Evolutionary conservation across 2,329 filamentous ascomycete species (phyloP).

Genomic region (Penicillium frequentans): DNA sequence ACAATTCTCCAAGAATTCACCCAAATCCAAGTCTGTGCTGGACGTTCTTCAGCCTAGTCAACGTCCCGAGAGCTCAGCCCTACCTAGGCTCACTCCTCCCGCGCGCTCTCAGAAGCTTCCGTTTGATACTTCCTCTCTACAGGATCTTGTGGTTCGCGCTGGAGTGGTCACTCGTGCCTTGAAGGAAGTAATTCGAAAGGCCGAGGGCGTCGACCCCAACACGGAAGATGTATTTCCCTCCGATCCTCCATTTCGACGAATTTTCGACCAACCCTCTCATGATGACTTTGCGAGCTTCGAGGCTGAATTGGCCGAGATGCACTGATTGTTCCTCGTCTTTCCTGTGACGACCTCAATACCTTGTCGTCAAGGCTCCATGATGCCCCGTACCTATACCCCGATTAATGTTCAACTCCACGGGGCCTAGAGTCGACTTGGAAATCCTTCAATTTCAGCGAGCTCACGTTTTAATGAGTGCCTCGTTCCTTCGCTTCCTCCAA

Average conservation of each 20-base stretch:
- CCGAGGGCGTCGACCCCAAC: conserved; percentile 44
- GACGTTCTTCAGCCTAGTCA: conserved; percentile 58
- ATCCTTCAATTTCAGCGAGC: not conserved
- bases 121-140: conserved; percentile 65
- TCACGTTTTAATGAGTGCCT: not conserved
- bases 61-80: conserved; percentile 30
- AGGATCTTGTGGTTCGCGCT: conserved; percentile 58
- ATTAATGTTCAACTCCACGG: not conserved
- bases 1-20: conserved; percentile 57
- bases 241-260: conserved; percentile 49
- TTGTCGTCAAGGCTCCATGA: not conserved
- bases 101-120: conserved; percentile 56
- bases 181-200: conserved; percentile 52
- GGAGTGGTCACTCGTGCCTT: conserved; percentile 50
- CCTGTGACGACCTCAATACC: not conserved
- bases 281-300: conserved; percentile 33
- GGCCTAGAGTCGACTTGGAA: not conserved
- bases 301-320: conserved; percentile 26
- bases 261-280: conserved; percentile 45
- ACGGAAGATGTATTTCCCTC: conserved; percentile 31
- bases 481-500: not conserved
- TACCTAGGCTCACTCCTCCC: conserved; percentile 22
- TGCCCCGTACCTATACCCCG: not conserved
- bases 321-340: conserved; percentile 5
- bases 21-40: conserved; percentile 62